A percentile compares a stretch with the other conserved stretches of the same genome.
phyloP scores from a whole-genome alignment of 768 basidiomycete genomes.

The Trametes elegans region DNA sequence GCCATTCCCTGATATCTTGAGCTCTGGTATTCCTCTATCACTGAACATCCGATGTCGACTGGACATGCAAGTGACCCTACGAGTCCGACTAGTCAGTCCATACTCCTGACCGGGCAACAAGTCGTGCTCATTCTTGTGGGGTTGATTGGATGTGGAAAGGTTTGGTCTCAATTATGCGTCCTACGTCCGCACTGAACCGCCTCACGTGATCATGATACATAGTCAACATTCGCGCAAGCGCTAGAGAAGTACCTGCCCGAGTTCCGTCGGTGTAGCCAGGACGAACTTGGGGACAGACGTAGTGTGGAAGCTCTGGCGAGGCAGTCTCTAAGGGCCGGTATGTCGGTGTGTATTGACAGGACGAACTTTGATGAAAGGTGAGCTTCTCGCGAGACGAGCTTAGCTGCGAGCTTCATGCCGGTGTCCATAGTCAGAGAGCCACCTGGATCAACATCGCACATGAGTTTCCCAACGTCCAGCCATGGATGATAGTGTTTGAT shows the following conservation, averaged over 20 bases:
- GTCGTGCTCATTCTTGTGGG: conserved; percentile 73
- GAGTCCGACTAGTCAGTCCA: too few relatives aligned
- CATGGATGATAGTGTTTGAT: conserved; percentile 79
- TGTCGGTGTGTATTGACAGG: conserved; percentile 77
- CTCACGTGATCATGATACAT: background rate
- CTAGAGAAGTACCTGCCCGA: conserved; percentile 57
- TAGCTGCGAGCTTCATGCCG: background rate
- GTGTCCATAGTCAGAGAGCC: conserved; percentile 52
- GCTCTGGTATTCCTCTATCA: too few relatives aligned
- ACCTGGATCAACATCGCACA: conserved; percentile 75
- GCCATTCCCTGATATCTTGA: too few relatives aligned
- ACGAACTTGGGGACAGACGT: conserved; percentile 68
- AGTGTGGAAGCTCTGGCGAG: conserved; percentile 62
- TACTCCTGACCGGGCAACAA: conserved; percentile 30
- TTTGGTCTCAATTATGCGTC: conserved; percentile 1
- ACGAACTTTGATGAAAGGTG: conserved; percentile 72
- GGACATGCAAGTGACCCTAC: too few relatives aligned
- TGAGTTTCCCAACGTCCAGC: conserved; percentile 56
- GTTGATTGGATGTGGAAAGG: conserved; percentile 54
- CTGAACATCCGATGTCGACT: too few relatives aligned
- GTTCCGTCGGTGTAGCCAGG: conserved; percentile 76
- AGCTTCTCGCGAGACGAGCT: background rate
- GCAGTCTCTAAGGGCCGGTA: conserved; percentile 49
- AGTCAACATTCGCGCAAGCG: conserved; percentile 73
- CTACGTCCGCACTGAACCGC: background rate